Base-by-base conservation (phyloP, 1,284 basidiomycete genomes). In the Cutaneotrichosporon sp. region DNA sequence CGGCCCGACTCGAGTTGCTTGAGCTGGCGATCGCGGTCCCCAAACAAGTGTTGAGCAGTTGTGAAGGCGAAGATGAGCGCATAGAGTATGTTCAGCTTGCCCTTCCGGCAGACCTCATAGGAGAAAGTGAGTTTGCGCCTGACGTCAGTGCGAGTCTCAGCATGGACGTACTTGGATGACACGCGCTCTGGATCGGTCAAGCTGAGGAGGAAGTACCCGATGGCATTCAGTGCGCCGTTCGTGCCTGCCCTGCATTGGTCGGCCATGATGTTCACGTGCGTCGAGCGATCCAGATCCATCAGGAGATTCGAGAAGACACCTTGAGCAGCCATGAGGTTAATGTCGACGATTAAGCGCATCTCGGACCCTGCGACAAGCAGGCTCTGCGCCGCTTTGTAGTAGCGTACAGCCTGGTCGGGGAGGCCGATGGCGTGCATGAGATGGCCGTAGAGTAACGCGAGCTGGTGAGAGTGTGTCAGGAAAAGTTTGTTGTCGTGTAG, bases 31-130 rank as follows among this genome's bases (percentile, higher is more conserved):
- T 77, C 72, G 21, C 65, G 63, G 26, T 70, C 69, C 16, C 76
- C 73, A 58, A 73, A 76, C 55, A 72, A 59, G 60, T 76, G 74
- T 4, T 68, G 63, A 14, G 69, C 70, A 0, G 77, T 76, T 8
- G 76, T 77, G 69, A 77, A 76, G 13, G 78, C 75, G 38, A 78
- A 79, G 22, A 78, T 73, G 34, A 79, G 64, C 3, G 64, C 53
- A 40, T 73, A 69, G 11, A 78, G 65, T 26, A 76, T 58, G 57
- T 72, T 70, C 51, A 73, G 69, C 59, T 72, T 72, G 38, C 72
- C 65, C 55, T 66, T 65, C 30, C 66, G 62, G 11, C 60, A 59
- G 21, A 74, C 61, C 22, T 75, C 71, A 58, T 76, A 77, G 18
- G 76, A 71, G 0, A 40, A 47, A 5, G 73, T 69, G 6, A 79